phyloP scores from a whole-genome alignment of 2,329 filamentous ascomycete species.

The Neopestalotiopsis sp. region DNA sequence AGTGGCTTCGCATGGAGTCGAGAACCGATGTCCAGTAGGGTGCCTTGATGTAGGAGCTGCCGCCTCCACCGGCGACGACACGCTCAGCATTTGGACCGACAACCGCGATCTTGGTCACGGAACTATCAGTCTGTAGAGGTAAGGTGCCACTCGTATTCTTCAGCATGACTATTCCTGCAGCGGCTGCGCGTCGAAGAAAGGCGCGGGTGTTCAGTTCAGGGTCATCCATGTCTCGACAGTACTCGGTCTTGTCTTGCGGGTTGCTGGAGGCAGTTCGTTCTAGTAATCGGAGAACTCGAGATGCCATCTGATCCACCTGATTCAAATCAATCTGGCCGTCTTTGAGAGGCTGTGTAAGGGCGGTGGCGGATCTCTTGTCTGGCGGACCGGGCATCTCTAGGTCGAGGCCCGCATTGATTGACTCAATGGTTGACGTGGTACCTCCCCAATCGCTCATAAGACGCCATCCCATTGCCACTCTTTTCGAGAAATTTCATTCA shows the following conservation, averaged over 20 bases:
- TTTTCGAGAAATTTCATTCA: conserved; percentile 55
- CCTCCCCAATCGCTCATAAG: conserved; percentile 65
- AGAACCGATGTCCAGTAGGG: background rate
- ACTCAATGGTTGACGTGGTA: conserved; percentile 58
- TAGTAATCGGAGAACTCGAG: conserved; percentile 61
- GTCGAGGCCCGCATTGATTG: conserved; percentile 58
- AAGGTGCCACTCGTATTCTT: conserved; percentile 72
- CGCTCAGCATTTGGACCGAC: conserved; percentile 40
- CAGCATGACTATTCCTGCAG: conserved; percentile 73
- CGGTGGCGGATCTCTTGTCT: conserved; percentile 37
- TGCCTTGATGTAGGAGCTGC: background rate
- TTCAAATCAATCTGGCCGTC: conserved; percentile 61
- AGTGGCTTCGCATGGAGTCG: background rate
- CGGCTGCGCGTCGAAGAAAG: conserved; percentile 50
- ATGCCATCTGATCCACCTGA: conserved; percentile 61
- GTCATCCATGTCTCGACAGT: conserved; percentile 61
- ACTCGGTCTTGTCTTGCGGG: conserved; percentile 45
- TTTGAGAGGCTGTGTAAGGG: conserved; percentile 55
- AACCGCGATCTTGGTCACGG: background rate
- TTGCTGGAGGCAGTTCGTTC: conserved; percentile 61
- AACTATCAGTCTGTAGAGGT: conserved; percentile 65
- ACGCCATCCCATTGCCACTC: conserved; percentile 65
- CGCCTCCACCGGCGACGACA: conserved; percentile 65
- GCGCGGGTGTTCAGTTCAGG: conserved; percentile 66
- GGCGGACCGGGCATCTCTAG: conserved; percentile 66